Percentiles rank a stretch among this genome's conserved stretches.
phyloP scores from a whole-genome alignment of 2,329 filamentous ascomycete species.

The Colletotrichum lindemuthianum region DNA sequence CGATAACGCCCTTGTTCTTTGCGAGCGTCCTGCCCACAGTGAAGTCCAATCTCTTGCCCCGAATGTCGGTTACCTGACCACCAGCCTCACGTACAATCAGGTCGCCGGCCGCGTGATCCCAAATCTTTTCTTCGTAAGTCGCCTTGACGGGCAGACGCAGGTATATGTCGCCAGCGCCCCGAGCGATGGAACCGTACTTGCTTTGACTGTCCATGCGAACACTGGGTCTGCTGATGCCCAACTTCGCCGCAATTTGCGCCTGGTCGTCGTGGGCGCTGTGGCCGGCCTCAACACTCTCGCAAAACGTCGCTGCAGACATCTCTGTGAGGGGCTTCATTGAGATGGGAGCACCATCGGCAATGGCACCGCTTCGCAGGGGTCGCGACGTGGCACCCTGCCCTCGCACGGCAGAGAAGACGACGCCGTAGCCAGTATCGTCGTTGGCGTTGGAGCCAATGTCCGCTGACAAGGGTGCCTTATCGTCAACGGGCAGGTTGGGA shows the following conservation, averaged over 20 bases:
- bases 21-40: slow-evolving; percentile 84
- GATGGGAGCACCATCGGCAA: slow-evolving; percentile 68
- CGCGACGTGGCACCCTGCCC: slow-evolving; percentile 85
- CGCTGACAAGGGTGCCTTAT: slow-evolving; percentile 75
- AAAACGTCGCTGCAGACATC: slow-evolving; percentile 87
- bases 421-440: slow-evolving; percentile 80
- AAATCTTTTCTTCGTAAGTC: slow-evolving; percentile 98
- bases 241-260: slow-evolving; percentile 80
- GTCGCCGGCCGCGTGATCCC: slow-evolving; percentile 97
- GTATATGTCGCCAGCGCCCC: slow-evolving; percentile 95
- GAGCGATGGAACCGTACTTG: slow-evolving; percentile 95
- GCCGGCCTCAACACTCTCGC: slow-evolving; percentile 93
- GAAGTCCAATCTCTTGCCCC: slow-evolving; percentile 88
- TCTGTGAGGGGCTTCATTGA: slow-evolving; percentile 81
- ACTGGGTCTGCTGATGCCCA: slow-evolving; percentile 89
- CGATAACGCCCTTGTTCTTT: slow-evolving; percentile 93
- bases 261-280: slow-evolving; percentile 93
- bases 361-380: slow-evolving; percentile 67
- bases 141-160: slow-evolving; percentile 86
- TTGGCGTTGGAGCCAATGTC: slow-evolving; percentile 79
- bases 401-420: slow-evolving; percentile 85
- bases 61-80: slow-evolving; percentile 88
- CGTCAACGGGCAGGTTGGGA: slow-evolving; percentile 92
- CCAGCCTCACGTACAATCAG: slow-evolving; percentile 94
- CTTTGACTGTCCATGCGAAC: slow-evolving; percentile 98